Evolutionary conservation across 257 asterid species (phyloP).

Genomic region (Plantago ovata): DNA sequence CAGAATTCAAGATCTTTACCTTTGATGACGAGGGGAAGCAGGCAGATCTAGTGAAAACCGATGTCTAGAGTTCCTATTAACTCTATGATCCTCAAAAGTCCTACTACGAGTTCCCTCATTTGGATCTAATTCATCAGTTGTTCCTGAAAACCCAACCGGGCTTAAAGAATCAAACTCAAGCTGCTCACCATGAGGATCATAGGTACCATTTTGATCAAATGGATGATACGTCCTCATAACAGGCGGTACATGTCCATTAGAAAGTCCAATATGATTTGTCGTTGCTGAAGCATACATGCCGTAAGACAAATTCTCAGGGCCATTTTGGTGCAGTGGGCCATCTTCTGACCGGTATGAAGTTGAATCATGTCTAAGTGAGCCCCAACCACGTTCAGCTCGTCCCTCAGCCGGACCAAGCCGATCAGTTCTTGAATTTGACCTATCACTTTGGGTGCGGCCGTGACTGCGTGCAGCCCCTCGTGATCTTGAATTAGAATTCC

Average conservation of each 20-base stretch:
- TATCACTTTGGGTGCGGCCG: constrained; percentile 67
- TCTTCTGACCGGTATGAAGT: constrained; percentile 60
- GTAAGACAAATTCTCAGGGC: constrained; percentile 49
- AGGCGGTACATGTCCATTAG: constrained; percentile 66
- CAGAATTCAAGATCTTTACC: constrained; percentile 46
- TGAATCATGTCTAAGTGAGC: constrained; percentile 39
- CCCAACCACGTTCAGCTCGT: constrained; percentile 69
- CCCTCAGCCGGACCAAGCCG: constrained; percentile 49
- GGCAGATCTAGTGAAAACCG: constrained; percentile 78
- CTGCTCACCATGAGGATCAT: constrained; percentile 48
- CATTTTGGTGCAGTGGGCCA: constrained; percentile 55
- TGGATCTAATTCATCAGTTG: constrained; percentile 48
- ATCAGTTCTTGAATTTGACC: constrained; percentile 57
- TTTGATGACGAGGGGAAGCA: constrained; percentile 68
- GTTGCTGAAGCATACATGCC: constrained; percentile 56
- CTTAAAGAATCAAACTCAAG: constrained; percentile 86
- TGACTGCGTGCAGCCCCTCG: constrained; percentile 56
- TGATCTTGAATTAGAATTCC: constrained; percentile 65
- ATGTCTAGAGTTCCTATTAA: constrained; percentile 47
- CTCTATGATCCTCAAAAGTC: constrained; percentile 53
- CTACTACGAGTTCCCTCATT: constrained; percentile 47
- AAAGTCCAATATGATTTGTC: constrained; percentile 42
- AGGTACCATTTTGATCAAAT: constrained; percentile 43
- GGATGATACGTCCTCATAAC: constrained; percentile 79
- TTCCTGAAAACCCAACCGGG: constrained; percentile 57